These are phyloP conservation scores for Phytophthora uliginosa DNA, from an alignment of 352 stramenopile species.

Conservation along the genomic window DNA sequence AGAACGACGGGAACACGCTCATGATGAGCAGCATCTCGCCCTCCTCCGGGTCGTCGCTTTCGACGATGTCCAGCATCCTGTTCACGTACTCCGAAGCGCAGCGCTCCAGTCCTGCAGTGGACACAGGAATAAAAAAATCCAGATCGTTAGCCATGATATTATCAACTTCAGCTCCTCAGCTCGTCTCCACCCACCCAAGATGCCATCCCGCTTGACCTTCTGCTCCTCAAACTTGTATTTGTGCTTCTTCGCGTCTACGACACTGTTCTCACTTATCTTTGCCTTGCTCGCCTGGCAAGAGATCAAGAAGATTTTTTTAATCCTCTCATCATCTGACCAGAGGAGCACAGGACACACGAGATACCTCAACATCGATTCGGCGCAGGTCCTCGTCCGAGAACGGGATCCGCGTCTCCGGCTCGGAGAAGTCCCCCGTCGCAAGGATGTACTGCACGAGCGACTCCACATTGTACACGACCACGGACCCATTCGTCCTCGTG, in stretches of 20 bases:
- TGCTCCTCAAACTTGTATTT: slow-evolving; percentile 83
- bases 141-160: slow-evolving; percentile 3
- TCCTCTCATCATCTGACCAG: slow-evolving; percentile 41
- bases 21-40: slow-evolving; percentile 87
- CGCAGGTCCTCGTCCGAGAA: slow-evolving; percentile 88
- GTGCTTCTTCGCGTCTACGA: slow-evolving; percentile 81
- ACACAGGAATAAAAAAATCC: not conserved
- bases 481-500: slow-evolving; percentile 81
- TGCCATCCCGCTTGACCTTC: slow-evolving; percentile 85
- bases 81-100: slow-evolving; percentile 90
- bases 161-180: not conserved
- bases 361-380: slow-evolving; percentile 79
- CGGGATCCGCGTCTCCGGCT: slow-evolving; percentile 89
- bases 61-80: slow-evolving; percentile 89
- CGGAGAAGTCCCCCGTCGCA: slow-evolving; percentile 89
- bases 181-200: slow-evolving; percentile 63
- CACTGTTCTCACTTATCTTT: slow-evolving; percentile 71
- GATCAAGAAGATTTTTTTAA: slow-evolving; percentile 44
- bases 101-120: slow-evolving; percentile 70
- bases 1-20: slow-evolving; percentile 90
- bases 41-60: slow-evolving; percentile 82
- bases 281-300: slow-evolving; percentile 67
- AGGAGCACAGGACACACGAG: slow-evolving; percentile 29
- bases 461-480: slow-evolving; percentile 91
- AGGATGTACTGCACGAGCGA: slow-evolving; percentile 91